Conservation (phyloP, 768 basidiomycete species). For the Mycena maculata region DNA sequence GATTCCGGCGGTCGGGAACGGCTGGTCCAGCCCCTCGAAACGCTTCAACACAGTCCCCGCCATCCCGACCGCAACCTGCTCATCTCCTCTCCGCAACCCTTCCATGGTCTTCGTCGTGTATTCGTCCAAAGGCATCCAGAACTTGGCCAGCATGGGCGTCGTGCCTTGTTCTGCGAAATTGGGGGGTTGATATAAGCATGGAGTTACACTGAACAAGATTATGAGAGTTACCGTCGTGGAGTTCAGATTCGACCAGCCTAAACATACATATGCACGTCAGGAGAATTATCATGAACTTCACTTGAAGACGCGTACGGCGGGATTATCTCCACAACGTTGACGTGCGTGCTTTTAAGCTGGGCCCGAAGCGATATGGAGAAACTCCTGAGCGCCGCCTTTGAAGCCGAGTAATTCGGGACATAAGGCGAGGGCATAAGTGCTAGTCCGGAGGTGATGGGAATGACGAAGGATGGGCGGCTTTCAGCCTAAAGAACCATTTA, state of each 20-base stretch:
- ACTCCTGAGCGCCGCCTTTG: conserved; percentile 69
- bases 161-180: conserved; percentile 60
- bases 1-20: not conserved
- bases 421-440: conserved; percentile 56
- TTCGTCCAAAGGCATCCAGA: conserved; percentile 65
- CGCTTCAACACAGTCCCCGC: conserved; percentile 41
- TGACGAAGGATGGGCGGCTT: conserved; percentile 60
- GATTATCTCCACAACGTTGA: conserved; percentile 66
- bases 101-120: conserved; percentile 55
- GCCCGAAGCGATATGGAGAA: conserved; percentile 59
- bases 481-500: conserved; percentile 46
- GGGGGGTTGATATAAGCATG: not conserved
- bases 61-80: conserved; percentile 41
- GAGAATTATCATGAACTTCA: no score
- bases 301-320: conserved; percentile 60
- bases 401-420: conserved; percentile 64
- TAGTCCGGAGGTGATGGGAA: conserved; percentile 66
- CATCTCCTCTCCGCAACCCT: conserved; percentile 49
- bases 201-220: not conserved
- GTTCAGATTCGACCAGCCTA: conserved; percentile 70
- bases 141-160: conserved; percentile 57
- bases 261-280: not conserved
- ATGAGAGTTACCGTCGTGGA: conserved; percentile 62
- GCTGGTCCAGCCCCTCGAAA: conserved; percentile 40
- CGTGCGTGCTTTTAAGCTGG: conserved; percentile 60